These are phyloP conservation scores for Colletotrichum orbiculare DNA, from an alignment of 2,329 filamentous ascomycete species.

Conservation along the genomic window DNA sequence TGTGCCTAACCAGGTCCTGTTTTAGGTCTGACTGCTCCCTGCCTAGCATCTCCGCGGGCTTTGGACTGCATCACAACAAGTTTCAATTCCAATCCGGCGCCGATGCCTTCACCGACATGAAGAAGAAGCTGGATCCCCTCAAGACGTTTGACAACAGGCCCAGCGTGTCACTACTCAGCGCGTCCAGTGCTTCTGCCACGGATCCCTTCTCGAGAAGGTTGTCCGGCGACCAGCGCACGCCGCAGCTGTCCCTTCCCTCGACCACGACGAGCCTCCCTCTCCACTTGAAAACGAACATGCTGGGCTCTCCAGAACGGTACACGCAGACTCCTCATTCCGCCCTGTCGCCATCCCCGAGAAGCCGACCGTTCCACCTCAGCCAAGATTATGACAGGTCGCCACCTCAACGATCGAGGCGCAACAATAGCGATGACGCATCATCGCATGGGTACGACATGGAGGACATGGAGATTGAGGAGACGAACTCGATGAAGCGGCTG, in stretches of 20 bases:
- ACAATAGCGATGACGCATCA: slow-evolving; percentile 63
- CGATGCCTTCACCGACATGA: slow-evolving; percentile 62
- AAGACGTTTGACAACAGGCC: slow-evolving; percentile 57
- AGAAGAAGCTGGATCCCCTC: slow-evolving; percentile 65
- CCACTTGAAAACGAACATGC: slow-evolving; percentile 52
- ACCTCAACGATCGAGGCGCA: slow-evolving; percentile 56
- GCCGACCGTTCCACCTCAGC: slow-evolving; percentile 53
- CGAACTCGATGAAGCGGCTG: slow-evolving; percentile 60
- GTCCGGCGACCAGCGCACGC: slow-evolving; percentile 52
- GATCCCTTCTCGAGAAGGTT: slow-evolving; percentile 51
- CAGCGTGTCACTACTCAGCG: slow-evolving; percentile 54
- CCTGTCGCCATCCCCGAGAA: slow-evolving; percentile 54
- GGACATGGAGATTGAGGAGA: slow-evolving; percentile 65
- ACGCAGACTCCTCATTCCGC: slow-evolving; percentile 62
- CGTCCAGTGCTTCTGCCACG: slow-evolving; percentile 47
- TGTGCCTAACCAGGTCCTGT: slow-evolving; percentile 38
- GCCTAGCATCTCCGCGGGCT: slow-evolving; percentile 48
- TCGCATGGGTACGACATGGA: slow-evolving; percentile 57
- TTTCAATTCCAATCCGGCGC: slow-evolving; percentile 60
- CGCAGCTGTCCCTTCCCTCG: slow-evolving; percentile 60
- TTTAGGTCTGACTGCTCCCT: slow-evolving; percentile 55
- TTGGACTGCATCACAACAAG: slow-evolving; percentile 62
- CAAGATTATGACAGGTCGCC: slow-evolving; percentile 61
- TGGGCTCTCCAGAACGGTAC: slow-evolving; percentile 57
- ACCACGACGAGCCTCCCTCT: slow-evolving; percentile 42